phyloP scores from a whole-genome alignment of 164 flowering plant genomes.

The Nymphaea thermarum region DNA sequence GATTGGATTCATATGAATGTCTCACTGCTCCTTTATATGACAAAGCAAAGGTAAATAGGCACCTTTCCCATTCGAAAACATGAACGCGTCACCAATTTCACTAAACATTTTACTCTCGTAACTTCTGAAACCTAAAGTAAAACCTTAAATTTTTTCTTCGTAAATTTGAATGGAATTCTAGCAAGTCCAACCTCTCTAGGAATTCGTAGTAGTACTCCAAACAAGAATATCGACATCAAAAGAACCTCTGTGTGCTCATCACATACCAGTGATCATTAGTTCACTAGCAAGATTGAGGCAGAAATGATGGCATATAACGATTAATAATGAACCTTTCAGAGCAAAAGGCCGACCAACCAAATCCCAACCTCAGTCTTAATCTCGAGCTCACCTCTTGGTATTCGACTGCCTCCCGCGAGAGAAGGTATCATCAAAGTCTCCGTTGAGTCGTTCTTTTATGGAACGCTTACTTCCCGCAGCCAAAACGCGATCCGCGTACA shows the following conservation, averaged over 20 bases:
- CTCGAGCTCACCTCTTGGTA: not conserved
- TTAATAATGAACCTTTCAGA: not conserved
- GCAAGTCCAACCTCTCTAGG: not conserved
- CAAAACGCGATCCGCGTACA: constrained; percentile 22
- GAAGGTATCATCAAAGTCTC: constrained; percentile 7
- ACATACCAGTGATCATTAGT: not conserved
- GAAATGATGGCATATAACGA: not conserved
- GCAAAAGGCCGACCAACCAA: not conserved
- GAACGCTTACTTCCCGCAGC: constrained; percentile 17
- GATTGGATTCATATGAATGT: too few species aligned
- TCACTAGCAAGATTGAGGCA: too few species aligned
- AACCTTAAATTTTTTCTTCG: too few species aligned
- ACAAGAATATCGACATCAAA: not conserved
- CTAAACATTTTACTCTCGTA: too few species aligned
- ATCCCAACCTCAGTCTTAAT: too few species aligned
- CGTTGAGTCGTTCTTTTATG: constrained; percentile 19
- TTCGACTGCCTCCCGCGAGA: constrained; percentile 6
- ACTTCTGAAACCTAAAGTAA: too few species aligned
- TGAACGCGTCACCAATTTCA: too few species aligned
- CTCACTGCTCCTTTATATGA: too few species aligned
- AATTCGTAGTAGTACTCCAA: not conserved
- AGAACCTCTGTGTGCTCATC: not conserved
- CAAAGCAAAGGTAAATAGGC: too few species aligned
- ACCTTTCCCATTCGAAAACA: too few species aligned
- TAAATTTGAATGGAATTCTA: not conserved